These are phyloP conservation scores for Neostapfia colusana DNA, from an alignment of 176 grass and related monocot genomes.

Conservation along the genomic window DNA sequence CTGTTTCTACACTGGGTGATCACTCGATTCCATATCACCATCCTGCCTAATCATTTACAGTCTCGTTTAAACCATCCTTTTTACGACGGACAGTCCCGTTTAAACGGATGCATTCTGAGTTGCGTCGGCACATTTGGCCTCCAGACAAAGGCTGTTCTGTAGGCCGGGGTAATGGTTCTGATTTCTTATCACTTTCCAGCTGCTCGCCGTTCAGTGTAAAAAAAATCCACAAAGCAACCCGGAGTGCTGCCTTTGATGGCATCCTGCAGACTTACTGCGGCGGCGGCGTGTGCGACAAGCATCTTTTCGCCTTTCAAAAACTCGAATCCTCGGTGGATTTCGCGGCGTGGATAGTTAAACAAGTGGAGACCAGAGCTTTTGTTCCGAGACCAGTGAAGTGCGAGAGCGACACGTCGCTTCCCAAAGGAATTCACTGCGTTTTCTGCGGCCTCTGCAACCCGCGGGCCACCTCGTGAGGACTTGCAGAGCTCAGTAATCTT, in stretches of 20 bases:
- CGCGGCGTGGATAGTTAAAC: too few relatives aligned
- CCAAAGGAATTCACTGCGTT: too few relatives aligned
- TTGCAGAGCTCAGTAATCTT: too few relatives aligned
- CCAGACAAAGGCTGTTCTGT: background rate
- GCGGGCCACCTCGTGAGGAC: too few relatives aligned
- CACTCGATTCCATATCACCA: too few relatives aligned
- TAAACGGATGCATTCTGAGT: background rate
- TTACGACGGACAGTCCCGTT: background rate
- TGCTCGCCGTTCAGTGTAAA: background rate
- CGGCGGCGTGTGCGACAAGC: constrained; percentile 4
- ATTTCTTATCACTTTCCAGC: background rate
- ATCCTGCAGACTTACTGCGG: background rate
- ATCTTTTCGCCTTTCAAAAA: too few relatives aligned
- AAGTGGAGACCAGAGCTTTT: too few relatives aligned
- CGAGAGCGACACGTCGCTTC: too few relatives aligned
- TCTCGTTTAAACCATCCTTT: too few relatives aligned
- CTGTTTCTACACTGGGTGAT: background rate
- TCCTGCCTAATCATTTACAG: background rate
- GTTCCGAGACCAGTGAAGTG: too few relatives aligned
- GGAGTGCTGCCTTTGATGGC: background rate
- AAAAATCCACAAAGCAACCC: background rate
- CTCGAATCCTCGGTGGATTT: too few relatives aligned
- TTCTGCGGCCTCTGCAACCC: too few relatives aligned
- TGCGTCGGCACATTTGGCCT: background rate
- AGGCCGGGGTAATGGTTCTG: background rate